Base-by-base conservation (phyloP, 345 rosid species). In the Eutrema yunnanense region DNA sequence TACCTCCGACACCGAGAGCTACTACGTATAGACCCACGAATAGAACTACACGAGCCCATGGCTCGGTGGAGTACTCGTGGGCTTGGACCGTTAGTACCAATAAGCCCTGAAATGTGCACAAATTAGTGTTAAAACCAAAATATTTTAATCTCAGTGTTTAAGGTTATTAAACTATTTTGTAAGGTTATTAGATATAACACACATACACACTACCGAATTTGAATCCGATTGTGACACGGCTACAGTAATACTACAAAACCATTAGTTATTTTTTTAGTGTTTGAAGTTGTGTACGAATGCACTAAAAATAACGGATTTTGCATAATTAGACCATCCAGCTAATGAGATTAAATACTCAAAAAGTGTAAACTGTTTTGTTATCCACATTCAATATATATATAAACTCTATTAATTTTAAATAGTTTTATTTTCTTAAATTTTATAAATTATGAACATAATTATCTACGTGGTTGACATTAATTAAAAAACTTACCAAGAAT, bases 1-100 rank as follows among this genome's bases (percentile, higher is more conserved):
- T 89, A 42, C 97, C 98, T 54, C 98, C 97, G 27, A 89, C 97
- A 53, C 98, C 96, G 7, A 90, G 84, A 22, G 97, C 97, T 46
- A 86, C 94, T 71, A 90, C 79, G 77, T 89, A 93, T 8, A 93
- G 87, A 73, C 97, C 97, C 22, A 72, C 73, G 57, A 86, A 93
- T 44, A 93, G 68, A 86, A 93, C 51, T 44, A 53, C 69, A 46
- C 87, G 86, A 38, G 66, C 74, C 53, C 69, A 72, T 58, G 92
- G 88, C 70, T 78, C 83, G 56, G 82, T 43, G n/a, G 86, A 82
- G 62, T 83, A 86, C 33, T 81, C 40, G 72, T 55, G 75, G 49
- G 92, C 86, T 84, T 89, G 97, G 62, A 83, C 63, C 22, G 83
- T 82, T 19, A 79, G 82, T 57, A 74, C 71, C 67, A 74, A 12